A percentile compares a stretch with the other conserved stretches of the same genome.
Conservation (phyloP, 345 rosid genomes). For the Dipteronia sinensis region DNA sequence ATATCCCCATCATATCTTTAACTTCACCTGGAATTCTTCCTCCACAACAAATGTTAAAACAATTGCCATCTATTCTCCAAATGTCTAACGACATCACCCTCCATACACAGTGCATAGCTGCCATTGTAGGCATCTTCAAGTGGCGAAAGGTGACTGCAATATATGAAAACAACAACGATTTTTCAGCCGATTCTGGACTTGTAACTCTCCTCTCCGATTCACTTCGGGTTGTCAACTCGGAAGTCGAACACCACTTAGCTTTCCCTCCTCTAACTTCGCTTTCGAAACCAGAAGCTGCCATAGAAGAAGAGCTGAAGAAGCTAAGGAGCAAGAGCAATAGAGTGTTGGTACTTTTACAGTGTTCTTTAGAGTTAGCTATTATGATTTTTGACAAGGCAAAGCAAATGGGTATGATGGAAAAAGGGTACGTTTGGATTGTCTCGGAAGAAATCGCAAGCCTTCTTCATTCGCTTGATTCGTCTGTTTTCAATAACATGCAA, state of each 20-base stretch:
- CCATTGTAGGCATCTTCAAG: constrained; percentile 22
- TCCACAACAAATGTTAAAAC: neutral
- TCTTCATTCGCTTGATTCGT: no score
- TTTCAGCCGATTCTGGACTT: constrained; percentile 21
- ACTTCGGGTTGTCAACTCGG: constrained; percentile 22
- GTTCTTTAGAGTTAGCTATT: no score
- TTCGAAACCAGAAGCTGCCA: no score
- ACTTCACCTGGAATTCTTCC: constrained; percentile 24
- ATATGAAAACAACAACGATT: constrained; percentile 10
- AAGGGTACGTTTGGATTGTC: no score
- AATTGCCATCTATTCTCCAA: constrained; percentile 27
- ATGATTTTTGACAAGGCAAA: no score
- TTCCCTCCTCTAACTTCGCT: no score
- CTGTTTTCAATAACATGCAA: no score
- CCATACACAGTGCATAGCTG: constrained; percentile 29
- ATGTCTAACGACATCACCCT: constrained; percentile 24
- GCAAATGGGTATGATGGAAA: no score
- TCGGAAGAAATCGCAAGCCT: no score
- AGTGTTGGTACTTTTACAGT: no score
- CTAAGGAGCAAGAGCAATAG: no score
- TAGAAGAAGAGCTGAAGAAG: no score
- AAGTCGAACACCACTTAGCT: neutral
- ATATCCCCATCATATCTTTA: constrained; percentile 23
- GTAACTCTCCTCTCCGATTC: constrained; percentile 31
- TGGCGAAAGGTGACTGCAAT: constrained; percentile 6